Evolutionary conservation across 1,284 basidiomycete genomes (phyloP), one percentile per base, ranked within the genome.

Genomic region (Stygiomarasmius scandens): DNA sequence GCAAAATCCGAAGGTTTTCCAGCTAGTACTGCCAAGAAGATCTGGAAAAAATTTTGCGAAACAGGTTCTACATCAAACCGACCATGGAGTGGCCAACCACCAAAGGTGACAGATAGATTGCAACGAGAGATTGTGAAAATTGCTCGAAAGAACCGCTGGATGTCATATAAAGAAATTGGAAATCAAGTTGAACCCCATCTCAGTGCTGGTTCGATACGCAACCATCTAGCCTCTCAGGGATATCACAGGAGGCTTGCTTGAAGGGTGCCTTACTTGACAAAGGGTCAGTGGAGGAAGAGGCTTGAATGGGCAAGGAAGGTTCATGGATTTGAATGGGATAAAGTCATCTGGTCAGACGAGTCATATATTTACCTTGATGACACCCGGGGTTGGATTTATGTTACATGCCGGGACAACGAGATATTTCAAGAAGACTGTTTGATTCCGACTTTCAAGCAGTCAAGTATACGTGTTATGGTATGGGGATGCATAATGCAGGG

Each of bases 221-320:
- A 56, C 14, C 52, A 63, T 45, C 52, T 64, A 11, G 56, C 43
- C 1, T 22, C 55, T 8, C n/a, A 59, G 20, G 66, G 64, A 34
- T 66, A 64, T 29, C 61, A 65, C 41, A 29, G 60, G 29, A 34
- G 61, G 11, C 61, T 69, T 47, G 67, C 64, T 3, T 47, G 54
- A 38, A 61, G 56, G 45, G 66, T 66, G 12, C 66, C 65, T 43
- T 67, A 54, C 55, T 63, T 64, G 38, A 58, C 49, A 1, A n/a
- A n/a, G n/a, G n/a, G n/a, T n/a, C 64, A 64, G 53, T 63, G 60
- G 47, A 45, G 38, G 5, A 51, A 55, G 20, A 45, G 63, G 46
- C 12, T 59, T 23, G 24, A 45, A 16, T 69, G 68, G 66, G 67
- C 64, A 27, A 41, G 44, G 51, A 10, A n/a, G 19, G 54, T 45